A percentile compares a stretch with the other conserved stretches of the same genome.
These are phyloP conservation scores for Macadamia tetraphylla DNA, from an alignment of 164 flowering plant genomes.

Conservation along the genomic window DNA sequence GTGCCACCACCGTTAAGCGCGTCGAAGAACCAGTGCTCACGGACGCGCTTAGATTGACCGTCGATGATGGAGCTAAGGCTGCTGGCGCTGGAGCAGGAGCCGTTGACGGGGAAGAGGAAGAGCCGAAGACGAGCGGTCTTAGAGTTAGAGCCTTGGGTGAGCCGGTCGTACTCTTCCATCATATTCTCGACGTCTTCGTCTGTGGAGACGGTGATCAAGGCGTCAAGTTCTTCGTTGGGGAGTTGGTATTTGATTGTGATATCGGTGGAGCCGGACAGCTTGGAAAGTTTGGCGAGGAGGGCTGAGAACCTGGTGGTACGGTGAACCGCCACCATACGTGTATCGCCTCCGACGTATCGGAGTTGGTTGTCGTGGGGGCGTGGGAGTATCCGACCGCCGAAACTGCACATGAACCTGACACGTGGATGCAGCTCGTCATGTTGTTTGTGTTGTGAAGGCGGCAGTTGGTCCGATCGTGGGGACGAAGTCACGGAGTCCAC, in stretches of 20 bases:
- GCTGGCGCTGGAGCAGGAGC: slow-evolving; percentile 42
- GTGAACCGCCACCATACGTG: slow-evolving; percentile 70
- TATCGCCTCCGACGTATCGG: slow-evolving; percentile 95
- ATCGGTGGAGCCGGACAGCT: slow-evolving; percentile 38
- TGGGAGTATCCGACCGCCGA: slow-evolving; percentile 88
- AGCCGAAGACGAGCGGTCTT: slow-evolving; percentile 60
- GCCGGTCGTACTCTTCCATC: slow-evolving; percentile 90
- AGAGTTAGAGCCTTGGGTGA: slow-evolving; percentile 31
- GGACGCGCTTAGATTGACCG: slow-evolving; percentile 48
- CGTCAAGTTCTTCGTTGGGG: slow-evolving; percentile 91
- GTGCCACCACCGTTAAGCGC: slow-evolving; percentile 59
- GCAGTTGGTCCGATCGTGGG: slow-evolving; percentile 28
- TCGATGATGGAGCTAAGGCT: slow-evolving; percentile 63
- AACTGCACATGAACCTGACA: slow-evolving; percentile 90
- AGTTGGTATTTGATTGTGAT: slow-evolving; percentile 82
- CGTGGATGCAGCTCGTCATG: slow-evolving; percentile 32
- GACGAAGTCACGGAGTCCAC: slow-evolving; percentile 44
- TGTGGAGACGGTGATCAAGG: slow-evolving; percentile 73
- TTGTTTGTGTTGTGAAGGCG: background rate
- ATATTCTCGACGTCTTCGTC: slow-evolving; percentile 94
- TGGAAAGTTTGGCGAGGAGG: slow-evolving; percentile 56
- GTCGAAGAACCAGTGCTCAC: slow-evolving; percentile 75
- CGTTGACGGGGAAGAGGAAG: slow-evolving; percentile 48
- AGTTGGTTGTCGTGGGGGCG: slow-evolving; percentile 95
- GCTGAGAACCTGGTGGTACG: slow-evolving; percentile 48